A percentile compares a stretch with the other conserved stretches of the same genome.
phyloP scores from a whole-genome alignment of 345 rosid species.

The Pugionium cornutum region DNA sequence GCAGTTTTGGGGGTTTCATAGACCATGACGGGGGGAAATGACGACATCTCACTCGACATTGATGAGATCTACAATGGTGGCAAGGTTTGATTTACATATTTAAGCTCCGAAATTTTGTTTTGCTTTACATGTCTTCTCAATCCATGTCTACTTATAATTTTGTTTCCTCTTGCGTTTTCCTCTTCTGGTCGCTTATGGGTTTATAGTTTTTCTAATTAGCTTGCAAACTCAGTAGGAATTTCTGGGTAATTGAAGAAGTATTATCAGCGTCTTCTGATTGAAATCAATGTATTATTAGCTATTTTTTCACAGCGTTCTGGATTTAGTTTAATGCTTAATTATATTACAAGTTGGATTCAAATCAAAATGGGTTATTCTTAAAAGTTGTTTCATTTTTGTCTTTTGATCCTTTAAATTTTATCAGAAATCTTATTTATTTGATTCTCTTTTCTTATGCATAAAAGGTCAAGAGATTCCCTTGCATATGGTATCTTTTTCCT shows the following conservation, averaged over 20 bases:
- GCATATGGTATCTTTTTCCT: conserved; percentile 31
- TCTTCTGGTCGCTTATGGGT: conserved; percentile 21
- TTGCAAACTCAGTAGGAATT: conserved; percentile 13
- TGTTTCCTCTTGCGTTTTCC: conserved; percentile 2
- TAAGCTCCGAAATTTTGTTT: conserved; percentile 18
- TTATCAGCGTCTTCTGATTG: not conserved
- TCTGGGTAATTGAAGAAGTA: not conserved
- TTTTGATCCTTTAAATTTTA: conserved; percentile 17
- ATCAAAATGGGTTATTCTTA: not conserved
- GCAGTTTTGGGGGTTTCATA: not conserved
- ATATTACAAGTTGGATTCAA: conserved; percentile 16
- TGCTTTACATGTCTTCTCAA: not conserved
- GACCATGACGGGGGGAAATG: conserved; percentile 66
- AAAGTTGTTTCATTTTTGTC: conserved; percentile 33
- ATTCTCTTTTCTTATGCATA: conserved; percentile 23
- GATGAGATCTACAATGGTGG: conserved; percentile 90
- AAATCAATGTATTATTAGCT: not conserved
- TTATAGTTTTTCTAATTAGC: not conserved
- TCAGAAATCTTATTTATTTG: conserved; percentile 33
- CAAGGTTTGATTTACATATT: conserved; percentile 48
- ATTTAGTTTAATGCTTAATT: conserved; percentile 17
- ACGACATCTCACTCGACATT: conserved; percentile 35
- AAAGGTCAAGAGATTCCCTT: conserved; percentile 12
- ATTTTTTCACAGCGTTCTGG: conserved; percentile 13
- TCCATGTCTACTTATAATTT: not conserved